Evolutionary conservation across 805 yeast genomes (phyloP).

Genomic region (Wickerhamiella dianesei): DNA sequence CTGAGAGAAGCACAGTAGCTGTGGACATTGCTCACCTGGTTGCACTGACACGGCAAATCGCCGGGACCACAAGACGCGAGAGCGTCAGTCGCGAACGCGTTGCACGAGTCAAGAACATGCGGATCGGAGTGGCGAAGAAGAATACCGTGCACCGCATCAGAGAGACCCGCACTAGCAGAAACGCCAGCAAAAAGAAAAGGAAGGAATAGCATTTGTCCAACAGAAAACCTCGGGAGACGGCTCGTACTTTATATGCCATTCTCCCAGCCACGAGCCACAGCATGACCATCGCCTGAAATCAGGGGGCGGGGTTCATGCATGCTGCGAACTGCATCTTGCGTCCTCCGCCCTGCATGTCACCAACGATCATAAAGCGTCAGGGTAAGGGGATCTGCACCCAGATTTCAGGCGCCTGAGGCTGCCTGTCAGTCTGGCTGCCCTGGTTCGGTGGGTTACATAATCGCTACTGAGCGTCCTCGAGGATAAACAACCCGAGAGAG

Average conservation of each 20-base stretch:
- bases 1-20: constrained; percentile 10
- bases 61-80: constrained; percentile 9
- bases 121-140: constrained; percentile 4
- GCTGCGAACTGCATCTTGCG: background rate
- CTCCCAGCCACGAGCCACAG: background rate
- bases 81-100: constrained; percentile 9
- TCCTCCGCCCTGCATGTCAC: too few relatives aligned
- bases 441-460: too few relatives aligned
- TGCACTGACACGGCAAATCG: constrained; percentile 15
- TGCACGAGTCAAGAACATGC: constrained; percentile 9
- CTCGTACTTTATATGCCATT: background rate
- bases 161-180: too few relatives aligned
- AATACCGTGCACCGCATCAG: constrained; percentile 9
- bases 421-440: too few relatives aligned
- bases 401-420: too few relatives aligned
- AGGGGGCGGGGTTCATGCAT: too few relatives aligned
- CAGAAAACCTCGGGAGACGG: too few relatives aligned
- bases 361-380: background rate
- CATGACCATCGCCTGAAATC: background rate
- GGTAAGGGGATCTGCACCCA: background rate
- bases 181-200: background rate
- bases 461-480: too few relatives aligned
- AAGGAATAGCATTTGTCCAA: background rate
- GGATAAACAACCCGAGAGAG: background rate
- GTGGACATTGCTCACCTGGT: constrained; percentile 7